phyloP scores from a whole-genome alignment of 2,329 filamentous ascomycete genomes.

The Cercospora nicotianae region DNA sequence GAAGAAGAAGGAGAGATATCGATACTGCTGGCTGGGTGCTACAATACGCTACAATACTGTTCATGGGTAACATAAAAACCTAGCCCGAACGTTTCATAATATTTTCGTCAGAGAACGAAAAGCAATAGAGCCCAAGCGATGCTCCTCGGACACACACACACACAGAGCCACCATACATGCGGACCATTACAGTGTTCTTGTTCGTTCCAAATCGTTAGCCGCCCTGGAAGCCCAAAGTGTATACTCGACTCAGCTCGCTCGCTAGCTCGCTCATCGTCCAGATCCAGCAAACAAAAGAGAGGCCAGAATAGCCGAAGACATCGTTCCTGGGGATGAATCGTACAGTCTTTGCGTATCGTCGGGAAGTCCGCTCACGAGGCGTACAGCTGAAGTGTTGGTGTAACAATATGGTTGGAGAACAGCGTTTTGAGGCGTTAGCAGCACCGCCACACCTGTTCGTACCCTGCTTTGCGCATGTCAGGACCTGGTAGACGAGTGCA shows the following conservation, averaged over 20 bases:
- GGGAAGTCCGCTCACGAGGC: not conserved
- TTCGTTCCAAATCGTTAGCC: not conserved
- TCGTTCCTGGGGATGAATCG: not conserved
- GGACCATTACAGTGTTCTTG: not conserved
- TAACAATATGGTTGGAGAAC: not conserved
- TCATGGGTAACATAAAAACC: not conserved
- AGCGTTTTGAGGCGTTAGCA: not conserved
- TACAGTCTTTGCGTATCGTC: not conserved
- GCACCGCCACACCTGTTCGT: not conserved
- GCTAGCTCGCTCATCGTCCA: not conserved
- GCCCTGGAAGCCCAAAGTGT: not conserved
- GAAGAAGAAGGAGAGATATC: not conserved
- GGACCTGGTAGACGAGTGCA: not conserved
- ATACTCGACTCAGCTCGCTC: not conserved
- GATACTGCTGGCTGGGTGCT: not conserved
- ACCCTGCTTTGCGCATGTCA: not conserved
- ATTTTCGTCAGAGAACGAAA: not conserved
- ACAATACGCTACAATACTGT: not conserved
- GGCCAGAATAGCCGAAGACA: not conserved
- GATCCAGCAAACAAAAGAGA: not conserved
- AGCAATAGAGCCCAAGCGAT: not conserved
- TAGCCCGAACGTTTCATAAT: not conserved
- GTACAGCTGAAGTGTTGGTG: not conserved
- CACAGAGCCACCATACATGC: not conserved
- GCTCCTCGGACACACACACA: not conserved